Evolutionary conservation across 129 eudicot species (phyloP), one percentile per base, ranked within the genome.

Genomic region (Chrysanthemum makinoi): DNA sequence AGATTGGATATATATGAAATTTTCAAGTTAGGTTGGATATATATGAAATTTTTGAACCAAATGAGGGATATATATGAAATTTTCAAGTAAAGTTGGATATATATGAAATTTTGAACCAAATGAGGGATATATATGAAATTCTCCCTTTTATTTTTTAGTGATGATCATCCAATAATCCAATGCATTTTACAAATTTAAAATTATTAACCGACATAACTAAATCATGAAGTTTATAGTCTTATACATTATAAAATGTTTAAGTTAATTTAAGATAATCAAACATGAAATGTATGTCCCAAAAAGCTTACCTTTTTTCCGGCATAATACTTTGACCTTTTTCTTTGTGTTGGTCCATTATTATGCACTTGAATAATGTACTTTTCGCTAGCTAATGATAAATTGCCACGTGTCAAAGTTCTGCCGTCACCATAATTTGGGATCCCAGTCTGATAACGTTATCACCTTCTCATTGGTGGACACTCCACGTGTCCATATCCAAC

Each of bases 401-500:
- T 17, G 12, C 33, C 81, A 77, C 76, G 76, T 62, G 76, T 52
- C 44, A 0, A 3, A 1, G 46, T 10, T 9, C 18, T 55, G 6
- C 13, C 80, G 52, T 75, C 19, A 61, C 28, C 69, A 49, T 16
- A 16, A 9, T 35, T 30, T 76, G 18, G 43, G 64, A 76, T 76
- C 69, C 10, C 51, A 49, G 63, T 69, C 61, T 69, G 81, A 77
- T 77, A 77, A 77, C 33, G 58, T 69, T 77, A 77, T 77, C 76
- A 18, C 52, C 56, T 57, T 61, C 47, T 62, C 20, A 77, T 62
- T 77, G 75, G 80, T 60, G 15, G 55, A 15, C 12, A 64, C 3
- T 33, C 80, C 76, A 77, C 80, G 80, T 77, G 75, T 61, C 54
- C 65, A 51, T 77, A 77, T 60, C 75, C 58, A 35, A 30, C 56